A percentile compares a stretch with the other conserved stretches of the same genome.
phyloP scores from a whole-genome alignment of 2,329 filamentous ascomycete species.

The Pyrenochaeta sp. region DNA sequence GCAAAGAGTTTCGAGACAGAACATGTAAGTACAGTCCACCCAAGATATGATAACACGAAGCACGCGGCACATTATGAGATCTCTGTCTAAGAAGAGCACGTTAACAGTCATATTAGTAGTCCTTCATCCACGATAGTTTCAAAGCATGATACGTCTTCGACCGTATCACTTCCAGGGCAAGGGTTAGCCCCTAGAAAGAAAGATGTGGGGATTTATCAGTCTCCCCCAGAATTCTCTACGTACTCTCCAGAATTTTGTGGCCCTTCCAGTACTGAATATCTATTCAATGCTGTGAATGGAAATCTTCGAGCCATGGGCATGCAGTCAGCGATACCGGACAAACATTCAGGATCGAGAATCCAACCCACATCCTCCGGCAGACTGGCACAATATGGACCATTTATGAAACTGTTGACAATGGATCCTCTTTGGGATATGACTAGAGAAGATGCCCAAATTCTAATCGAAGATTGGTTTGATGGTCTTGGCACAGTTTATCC shows the following conservation, averaged over 20 bases:
- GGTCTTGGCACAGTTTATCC: constrained; percentile 15
- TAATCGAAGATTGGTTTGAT: constrained; percentile 17
- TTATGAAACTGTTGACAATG: constrained; percentile 17
- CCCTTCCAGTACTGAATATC: constrained; percentile 15
- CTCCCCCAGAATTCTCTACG: constrained; percentile 5
- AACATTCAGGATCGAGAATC: constrained; percentile 1
- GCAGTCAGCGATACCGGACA: constrained; percentile 16
- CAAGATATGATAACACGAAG: no score
- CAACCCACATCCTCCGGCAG: constrained; percentile 9
- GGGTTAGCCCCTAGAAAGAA: neutral
- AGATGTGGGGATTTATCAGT: neutral
- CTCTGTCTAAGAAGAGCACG: no score
- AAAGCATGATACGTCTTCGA: neutral
- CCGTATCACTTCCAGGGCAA: neutral
- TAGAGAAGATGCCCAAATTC: constrained; percentile 4
- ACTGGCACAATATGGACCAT: constrained; percentile 14
- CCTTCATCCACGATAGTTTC: neutral
- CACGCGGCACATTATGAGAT: no score
- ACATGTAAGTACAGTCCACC: neutral
- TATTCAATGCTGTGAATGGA: constrained; percentile 16
- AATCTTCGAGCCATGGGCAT: constrained; percentile 18
- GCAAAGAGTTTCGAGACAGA: neutral
- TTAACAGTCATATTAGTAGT: neutral
- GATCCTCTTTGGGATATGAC: constrained; percentile 20
- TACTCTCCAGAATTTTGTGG: constrained; percentile 13